Percentiles rank a stretch among this genome's conserved stretches.
These are phyloP conservation scores for Fraxinus sp. DNA, from an alignment of 305 asterid species.

Conservation along the genomic window DNA sequence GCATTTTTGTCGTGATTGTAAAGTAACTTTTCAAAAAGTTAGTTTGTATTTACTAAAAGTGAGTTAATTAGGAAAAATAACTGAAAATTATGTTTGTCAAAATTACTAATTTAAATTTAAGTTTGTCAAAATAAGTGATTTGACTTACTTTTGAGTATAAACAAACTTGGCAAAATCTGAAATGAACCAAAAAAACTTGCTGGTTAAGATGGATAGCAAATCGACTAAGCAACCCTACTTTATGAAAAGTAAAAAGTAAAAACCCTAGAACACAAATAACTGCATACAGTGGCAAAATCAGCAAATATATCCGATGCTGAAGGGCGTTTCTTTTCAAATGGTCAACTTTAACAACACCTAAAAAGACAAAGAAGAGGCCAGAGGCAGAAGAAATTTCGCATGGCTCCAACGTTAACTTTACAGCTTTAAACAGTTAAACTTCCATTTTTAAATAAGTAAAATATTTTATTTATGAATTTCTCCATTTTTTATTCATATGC, in stretches of 20 bases:
- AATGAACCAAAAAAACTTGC: not conserved
- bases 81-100: not conserved
- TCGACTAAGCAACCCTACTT: not conserved
- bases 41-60: not conserved
- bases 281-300: constrained; percentile 36
- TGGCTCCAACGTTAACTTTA: constrained; percentile 77
- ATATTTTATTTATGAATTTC: constrained; percentile 31
- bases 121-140: not conserved
- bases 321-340: constrained; percentile 31
- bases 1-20: not conserved
- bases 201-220: not conserved
- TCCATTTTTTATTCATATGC: constrained; percentile 38
- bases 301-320: constrained; percentile 41
- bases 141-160: not conserved
- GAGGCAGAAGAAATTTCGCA: constrained; percentile 52
- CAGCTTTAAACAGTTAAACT: constrained; percentile 61
- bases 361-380: constrained; percentile 78
- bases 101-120: not conserved
- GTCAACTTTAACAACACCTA: constrained; percentile 67
- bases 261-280: not conserved
- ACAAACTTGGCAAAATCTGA: not conserved
- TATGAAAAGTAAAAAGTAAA: not conserved
- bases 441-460: constrained; percentile 30
- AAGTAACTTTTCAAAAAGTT: not conserved
- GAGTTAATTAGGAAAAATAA: not conserved